Evolutionary conservation across 2,329 filamentous ascomycete species (phyloP), one percentile per base, ranked within the genome.

Genomic region (Fusarium succisae): DNA sequence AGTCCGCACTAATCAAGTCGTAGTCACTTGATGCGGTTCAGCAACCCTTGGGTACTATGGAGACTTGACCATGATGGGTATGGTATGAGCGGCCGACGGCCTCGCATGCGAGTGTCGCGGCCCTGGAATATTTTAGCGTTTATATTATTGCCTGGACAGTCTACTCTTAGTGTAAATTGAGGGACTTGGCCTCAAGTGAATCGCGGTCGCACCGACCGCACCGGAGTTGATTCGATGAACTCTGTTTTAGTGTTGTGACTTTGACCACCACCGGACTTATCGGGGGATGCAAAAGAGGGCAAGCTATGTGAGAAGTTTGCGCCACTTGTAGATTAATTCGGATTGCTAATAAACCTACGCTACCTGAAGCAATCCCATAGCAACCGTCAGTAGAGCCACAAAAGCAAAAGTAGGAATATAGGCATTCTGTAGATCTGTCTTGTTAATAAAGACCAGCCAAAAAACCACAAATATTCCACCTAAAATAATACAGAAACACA

Each of bases 241-340:
- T 14, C 22, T 43, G 1, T 10, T n/a, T n/a, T 0, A n/a, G 0
- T 0, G 22, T 15, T 1, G 0, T 2, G 39, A n/a, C 4, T 43
- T n/a, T 43, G 22, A 43, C 13, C 8, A 6, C 1, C 22, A 18
- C 18, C 48, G 48, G 48, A 50, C 15, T 51, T 24, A 24, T 24
- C 47, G 11, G 18, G 17, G 13, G 22, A 26, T 17, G 13, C 3
- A 22, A n/a, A n/a, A 17, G 3, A 4, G 18, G 17, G 12, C 2
- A 28, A 4, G 8, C 8, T 13, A 26, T 6, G 8, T 35, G 14
- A 35, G 6, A 6, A 35, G 14, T 35, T 35, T 8, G 14, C 14
- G 13, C 32, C 14, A 35, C 32, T 3, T 35, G 32, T 1, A 35
- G 32, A 35, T 35, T 7, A 35, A 3, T 35, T 8, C 7, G 7